Percentiles rank a stretch among this genome's conserved stretches.
Conservation (phyloP, 169 alveolate species). For the Theileria parva region DNA sequence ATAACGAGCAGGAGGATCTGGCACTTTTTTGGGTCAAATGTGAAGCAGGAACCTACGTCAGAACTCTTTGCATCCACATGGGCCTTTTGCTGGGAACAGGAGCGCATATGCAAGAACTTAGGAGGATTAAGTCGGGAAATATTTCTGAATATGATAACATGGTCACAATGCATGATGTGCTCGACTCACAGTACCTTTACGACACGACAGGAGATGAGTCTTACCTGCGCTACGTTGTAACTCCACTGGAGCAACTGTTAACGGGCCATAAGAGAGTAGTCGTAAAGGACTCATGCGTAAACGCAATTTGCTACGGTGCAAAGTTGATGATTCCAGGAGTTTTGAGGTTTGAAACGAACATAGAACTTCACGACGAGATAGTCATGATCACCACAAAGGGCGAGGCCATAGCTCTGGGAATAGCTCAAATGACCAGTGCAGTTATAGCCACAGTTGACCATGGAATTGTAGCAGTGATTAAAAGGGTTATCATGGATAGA, state of each 20-base stretch:
- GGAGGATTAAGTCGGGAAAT: conserved; percentile 97
- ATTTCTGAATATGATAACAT: conserved; percentile 95
- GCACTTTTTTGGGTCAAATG: conserved; percentile 98
- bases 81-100: conserved; percentile 98
- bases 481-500: conserved; percentile 99
- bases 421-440: conserved; percentile 99
- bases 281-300: conserved; percentile 98
- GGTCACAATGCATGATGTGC: conserved; percentile 99
- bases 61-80: conserved; percentile 99
- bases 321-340: conserved; percentile 99
- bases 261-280: conserved; percentile 95
- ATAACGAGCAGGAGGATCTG: conserved; percentile 92
- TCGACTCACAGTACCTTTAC: conserved; percentile 94
- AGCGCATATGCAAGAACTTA: conserved; percentile 99
- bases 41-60: conserved; percentile 99
- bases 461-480: conserved; percentile 97
- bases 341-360: conserved; percentile 94
- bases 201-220: conserved; percentile 94
- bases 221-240: conserved; percentile 93
- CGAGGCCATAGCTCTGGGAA: conserved; percentile 98
- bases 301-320: conserved; percentile 99
- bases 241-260: conserved; percentile 96
- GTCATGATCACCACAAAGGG: conserved; percentile 99
- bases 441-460: conserved; percentile 99
- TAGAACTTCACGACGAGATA: conserved; percentile 94